phyloP scores from a whole-genome alignment of 805 yeast genomes.

The Candida sithepensis region DNA sequence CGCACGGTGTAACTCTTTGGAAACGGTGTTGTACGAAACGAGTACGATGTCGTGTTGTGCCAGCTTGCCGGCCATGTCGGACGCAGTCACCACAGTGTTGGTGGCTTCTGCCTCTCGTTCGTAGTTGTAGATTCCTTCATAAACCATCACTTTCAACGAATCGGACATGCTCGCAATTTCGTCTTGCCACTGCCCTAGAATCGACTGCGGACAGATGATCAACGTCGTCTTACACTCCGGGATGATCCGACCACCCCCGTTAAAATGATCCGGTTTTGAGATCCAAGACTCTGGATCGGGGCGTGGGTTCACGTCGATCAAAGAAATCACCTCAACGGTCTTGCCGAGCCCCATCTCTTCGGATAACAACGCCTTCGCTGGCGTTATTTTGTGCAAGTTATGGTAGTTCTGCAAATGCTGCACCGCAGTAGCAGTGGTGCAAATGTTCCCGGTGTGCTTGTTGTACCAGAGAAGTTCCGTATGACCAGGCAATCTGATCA shows the following conservation, averaged over 20 bases:
- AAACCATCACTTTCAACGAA: slow-evolving; percentile 54
- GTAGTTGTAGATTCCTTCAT: slow-evolving; percentile 49
- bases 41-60: slow-evolving; percentile 71
- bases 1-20: slow-evolving; percentile 78
- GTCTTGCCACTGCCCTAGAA: slow-evolving; percentile 79
- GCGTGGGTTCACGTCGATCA: slow-evolving; percentile 61
- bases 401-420: slow-evolving; percentile 19
- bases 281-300: slow-evolving; percentile 21
- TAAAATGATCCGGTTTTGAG: slow-evolving; percentile 36
- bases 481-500: slow-evolving; percentile 15
- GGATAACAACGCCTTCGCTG: slow-evolving; percentile 66
- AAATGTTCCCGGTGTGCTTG: slow-evolving; percentile 44
- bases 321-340: slow-evolving; percentile 77
- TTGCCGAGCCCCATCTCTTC: slow-evolving; percentile 99
- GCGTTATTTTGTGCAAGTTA: slow-evolving; percentile 7
- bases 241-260: slow-evolving; percentile 40
- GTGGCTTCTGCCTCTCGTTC: slow-evolving; percentile 31
- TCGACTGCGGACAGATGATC: slow-evolving; percentile 82
- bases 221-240: slow-evolving; percentile 64
- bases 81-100: slow-evolving; percentile 20
- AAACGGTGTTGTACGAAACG: slow-evolving; percentile 68
- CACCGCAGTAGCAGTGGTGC: slow-evolving; percentile 31
- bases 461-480: slow-evolving; percentile 41
- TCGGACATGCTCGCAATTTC: slow-evolving; percentile 66
- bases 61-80: slow-evolving; percentile 48